A percentile compares a stretch with the other conserved stretches of the same genome.
Conservation (phyloP, 1,284 basidiomycete species). For the Leucoagaricus sp. region DNA sequence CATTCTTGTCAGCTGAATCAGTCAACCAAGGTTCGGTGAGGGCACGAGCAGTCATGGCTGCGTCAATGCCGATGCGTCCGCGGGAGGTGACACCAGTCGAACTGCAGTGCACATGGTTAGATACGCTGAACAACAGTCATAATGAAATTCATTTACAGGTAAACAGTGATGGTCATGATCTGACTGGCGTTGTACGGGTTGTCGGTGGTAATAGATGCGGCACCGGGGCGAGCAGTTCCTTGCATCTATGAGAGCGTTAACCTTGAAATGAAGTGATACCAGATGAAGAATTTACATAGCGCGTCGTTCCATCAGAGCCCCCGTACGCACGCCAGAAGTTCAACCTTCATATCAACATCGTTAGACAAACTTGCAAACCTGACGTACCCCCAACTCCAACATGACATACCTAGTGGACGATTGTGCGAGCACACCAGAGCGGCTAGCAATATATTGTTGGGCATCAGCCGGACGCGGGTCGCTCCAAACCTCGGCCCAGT, state of each 20-base stretch:
- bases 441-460: conserved; percentile 50
- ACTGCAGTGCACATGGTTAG: conserved; percentile 22
- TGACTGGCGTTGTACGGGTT: conserved; percentile 55
- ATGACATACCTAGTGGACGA: conserved; percentile 48
- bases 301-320: conserved; percentile 46
- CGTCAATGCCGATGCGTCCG: conserved; percentile 61
- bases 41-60: conserved; percentile 48
- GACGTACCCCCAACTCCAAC: too few species aligned
- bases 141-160: conserved; percentile 39
- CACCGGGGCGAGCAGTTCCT: conserved; percentile 67
- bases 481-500: conserved; percentile 60
- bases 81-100: conserved; percentile 61
- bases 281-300: conserved; percentile 40
- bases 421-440: conserved; percentile 57
- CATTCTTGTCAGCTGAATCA: conserved; percentile 54
- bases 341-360: conserved; percentile 54
- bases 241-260: conserved; percentile 44
- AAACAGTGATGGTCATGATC: conserved; percentile 63
- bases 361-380: too few species aligned
- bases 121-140: background rate
- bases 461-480: conserved; percentile 56
- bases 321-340: conserved; percentile 65
- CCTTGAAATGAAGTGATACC: background rate
- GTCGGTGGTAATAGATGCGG: conserved; percentile 50
- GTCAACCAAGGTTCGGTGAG: conserved; percentile 59